phyloP scores from a whole-genome alignment of 768 basidiomycete species.

The Leucocoprinus leucothites region DNA sequence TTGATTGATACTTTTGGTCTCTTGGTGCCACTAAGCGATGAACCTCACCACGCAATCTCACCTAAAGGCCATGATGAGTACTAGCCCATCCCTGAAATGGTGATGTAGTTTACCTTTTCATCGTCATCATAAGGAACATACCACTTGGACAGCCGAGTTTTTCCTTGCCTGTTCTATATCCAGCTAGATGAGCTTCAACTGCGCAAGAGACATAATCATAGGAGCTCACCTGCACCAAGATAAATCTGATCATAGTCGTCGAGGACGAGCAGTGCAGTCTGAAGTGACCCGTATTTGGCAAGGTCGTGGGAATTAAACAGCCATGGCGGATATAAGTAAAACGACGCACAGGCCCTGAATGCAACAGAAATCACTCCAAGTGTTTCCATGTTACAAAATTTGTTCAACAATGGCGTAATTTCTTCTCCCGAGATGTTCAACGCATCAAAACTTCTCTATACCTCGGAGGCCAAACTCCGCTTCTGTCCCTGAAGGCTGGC shows the following conservation, averaged over 20 bases:
- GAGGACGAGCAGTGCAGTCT: conserved; percentile 13
- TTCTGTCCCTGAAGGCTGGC: no score
- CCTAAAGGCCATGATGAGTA: conserved; percentile 40
- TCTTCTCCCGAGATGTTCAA: no score
- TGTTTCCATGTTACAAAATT: no score
- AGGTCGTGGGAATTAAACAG: conserved; percentile 8
- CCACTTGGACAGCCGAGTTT: conserved; percentile 97
- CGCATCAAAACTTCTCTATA: no score
- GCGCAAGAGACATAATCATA: not conserved
- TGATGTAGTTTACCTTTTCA: conserved; percentile 69
- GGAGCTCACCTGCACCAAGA: conserved; percentile 81
- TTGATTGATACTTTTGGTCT: conserved; percentile 98
- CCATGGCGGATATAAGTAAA: no score
- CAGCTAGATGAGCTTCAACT: conserved; percentile 6
- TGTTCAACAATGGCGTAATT: no score
- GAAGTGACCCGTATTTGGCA: conserved; percentile 14
- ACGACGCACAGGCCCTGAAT: no score
- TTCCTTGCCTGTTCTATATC: conserved; percentile 91
- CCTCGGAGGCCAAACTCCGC: no score
- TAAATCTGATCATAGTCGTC: conserved; percentile 87
- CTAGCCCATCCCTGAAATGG: not conserved
- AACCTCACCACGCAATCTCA: conserved; percentile 92
- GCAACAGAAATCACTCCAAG: not conserved
- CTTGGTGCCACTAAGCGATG: conserved; percentile 93
- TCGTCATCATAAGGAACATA: conserved; percentile 99